Percentiles rank a stretch among this genome's conserved stretches.
Evolutionary conservation across 495 filamentous ascomycete species (phyloP).

Genomic region (Neurospora sp.): DNA sequence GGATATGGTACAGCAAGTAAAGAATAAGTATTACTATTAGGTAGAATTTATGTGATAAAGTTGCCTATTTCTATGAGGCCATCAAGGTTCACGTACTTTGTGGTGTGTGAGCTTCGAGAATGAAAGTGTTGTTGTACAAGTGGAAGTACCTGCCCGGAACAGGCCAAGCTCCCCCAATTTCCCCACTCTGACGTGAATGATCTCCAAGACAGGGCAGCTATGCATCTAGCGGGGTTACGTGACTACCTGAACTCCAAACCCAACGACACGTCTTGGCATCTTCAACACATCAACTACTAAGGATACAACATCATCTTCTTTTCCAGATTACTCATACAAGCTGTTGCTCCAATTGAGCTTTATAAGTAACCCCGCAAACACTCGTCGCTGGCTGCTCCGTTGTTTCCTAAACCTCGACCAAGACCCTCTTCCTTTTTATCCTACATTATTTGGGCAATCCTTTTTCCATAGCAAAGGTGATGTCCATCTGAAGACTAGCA

Average conservation of each 20-base stretch:
- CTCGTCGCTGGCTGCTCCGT: background rate
- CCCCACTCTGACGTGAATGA: background rate
- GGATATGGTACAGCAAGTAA: too few relatives aligned
- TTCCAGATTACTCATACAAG: background rate
- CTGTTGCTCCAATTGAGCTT: background rate
- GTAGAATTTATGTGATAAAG: background rate
- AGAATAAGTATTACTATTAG: background rate
- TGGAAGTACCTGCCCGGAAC: background rate
- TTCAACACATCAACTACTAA: background rate
- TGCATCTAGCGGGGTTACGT: background rate
- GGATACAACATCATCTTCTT: background rate
- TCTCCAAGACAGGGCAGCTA: background rate
- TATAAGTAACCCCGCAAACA: background rate
- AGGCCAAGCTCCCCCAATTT: background rate
- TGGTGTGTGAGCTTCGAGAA: background rate
- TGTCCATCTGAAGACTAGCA: background rate
- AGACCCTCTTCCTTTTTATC: background rate
- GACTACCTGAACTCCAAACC: background rate
- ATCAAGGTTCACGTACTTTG: background rate
- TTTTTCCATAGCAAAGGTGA: background rate
- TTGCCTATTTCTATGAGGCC: background rate
- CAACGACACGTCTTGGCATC: background rate
- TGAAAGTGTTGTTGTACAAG: background rate
- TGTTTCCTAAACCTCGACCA: background rate
- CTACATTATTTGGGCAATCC: background rate